Base-by-base conservation (phyloP, 2,329 filamentous ascomycete species). In the Ampelomyces quisqualis region DNA sequence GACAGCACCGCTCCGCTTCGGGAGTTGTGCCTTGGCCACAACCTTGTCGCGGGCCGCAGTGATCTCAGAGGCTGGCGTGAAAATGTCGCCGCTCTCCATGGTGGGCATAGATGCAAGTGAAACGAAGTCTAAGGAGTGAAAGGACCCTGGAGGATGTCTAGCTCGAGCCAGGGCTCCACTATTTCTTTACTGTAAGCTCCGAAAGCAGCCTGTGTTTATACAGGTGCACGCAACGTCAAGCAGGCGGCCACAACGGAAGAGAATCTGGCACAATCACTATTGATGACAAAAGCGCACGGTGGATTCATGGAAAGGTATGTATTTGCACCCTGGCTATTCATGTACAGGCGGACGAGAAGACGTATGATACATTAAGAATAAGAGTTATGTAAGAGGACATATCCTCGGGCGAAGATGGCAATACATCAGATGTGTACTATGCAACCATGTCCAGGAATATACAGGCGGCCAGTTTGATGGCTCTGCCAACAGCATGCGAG, bases 361-460 rank as follows among this genome's bases (percentile, higher is more conserved):
- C 49, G 51, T 64, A 65, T 64, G 58, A 70, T 70, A 69, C 65
- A 70, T 70, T 70, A 70, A 54, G 53, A 68, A 69, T 68, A 68
- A 58, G 55, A 67, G 60, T 57, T 69, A 70, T 67, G 49, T 65
- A 67, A 54, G 57, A 67, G 62, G 64, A 53, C 56, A 64, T 66
- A 62, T 60, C 62, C 64, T 65, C 57, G 18, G 38, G 38, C 49
- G 55, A 60, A 57, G 54, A 57, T 52, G 51, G 54, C 51, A 47
- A 40, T 38, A 44, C 46, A 46, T 52, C 46, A 38, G 38, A 48
- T 54, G 53, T 51, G 57, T 58, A 52, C 43, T 52, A 38, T 31
- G 9, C 55, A 55, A 33, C 46, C 56, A 56, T 56, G 56, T 62
- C 60, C 53, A 35, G 67, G 61, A 67, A 69, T 68, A 60, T 69